Evolutionary conservation across 192 early-diverging fungal genomes (phyloP), one percentile per base, ranked within the genome.

Genomic region (Linnemannia hyalina): DNA sequence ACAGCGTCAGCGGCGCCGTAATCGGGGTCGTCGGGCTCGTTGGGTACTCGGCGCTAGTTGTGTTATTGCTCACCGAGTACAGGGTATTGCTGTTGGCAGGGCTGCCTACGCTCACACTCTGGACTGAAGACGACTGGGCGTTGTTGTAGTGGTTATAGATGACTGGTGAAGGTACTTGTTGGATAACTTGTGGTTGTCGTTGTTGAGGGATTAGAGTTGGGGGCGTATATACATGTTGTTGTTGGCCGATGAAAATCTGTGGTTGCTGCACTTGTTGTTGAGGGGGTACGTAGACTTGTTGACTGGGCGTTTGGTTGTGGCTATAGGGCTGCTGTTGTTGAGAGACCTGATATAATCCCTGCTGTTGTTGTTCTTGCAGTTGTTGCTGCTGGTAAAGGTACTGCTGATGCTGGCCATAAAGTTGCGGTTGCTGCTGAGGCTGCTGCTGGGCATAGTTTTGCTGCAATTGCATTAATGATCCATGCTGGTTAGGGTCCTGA

Each of bases 361-460:
- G 26, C 32, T 32, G 26, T 65, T 65, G 77, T 5, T 54, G 68
- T 32, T 78, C 72, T 15, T 77, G 74, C 29, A 71, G 65, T 32
- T 85, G 74, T 13, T 76, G 55, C 16, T 80, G 29, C 29, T 65
- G 32, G 10, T 32, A 16, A 52, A 6, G 1, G 42, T 44, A 75
- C 7, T 71, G 74, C 49, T 75, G 72, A 0, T 20, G 22, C 20
- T 75, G 70, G 11, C 0, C 42, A 44, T 44, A 44, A 42, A 42
- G 41, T 5, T 49, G n/a, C 40, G 44, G 60, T 23, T 71, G 55
- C 49, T 78, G 77, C 26, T 82, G 74, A 20, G 79, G 77, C 52
- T 76, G 80, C 32, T 60, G 71, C 40, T 72, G 70, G 16, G 23
- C 7, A 68, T 77, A 77, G 68, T 73, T 72, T 46, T 82, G 81